Base-by-base conservation (phyloP, 768 basidiomycete genomes). In the Mycena filopes region DNA sequence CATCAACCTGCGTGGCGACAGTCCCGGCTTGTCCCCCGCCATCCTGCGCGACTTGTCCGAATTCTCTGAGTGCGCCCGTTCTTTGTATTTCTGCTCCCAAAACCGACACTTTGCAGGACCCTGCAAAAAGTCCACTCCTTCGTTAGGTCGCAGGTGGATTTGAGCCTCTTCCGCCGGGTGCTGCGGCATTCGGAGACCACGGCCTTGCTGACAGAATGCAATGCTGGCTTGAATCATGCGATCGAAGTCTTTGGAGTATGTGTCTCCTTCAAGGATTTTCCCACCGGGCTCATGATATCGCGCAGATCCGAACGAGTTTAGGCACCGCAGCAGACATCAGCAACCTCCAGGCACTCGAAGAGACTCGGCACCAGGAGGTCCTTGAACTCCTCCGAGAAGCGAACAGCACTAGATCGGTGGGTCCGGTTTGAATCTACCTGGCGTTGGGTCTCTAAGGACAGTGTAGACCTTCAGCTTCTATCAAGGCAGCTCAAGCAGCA, bases 401-500 rank as follows among this genome's bases (percentile, higher is more conserved):
- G 8, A 61, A 61, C 29, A 47, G 20, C 45, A 61, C 50, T 43
- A 28, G 7, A 61, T 54, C 60, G 23, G 60, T 47, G 25, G 47
- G 60, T n/a, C 20, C 26, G 29, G 1, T 31, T 60, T 3, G 16
- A 7, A 38, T 18, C 13, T 49, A 10, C 16, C 42, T 26, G 9
- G 18, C 38, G 12, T 2, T 12, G 29, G 12, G 29, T 36, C 8
- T 8, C n/a, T 20, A 2, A 53, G 0, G 23, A 13, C 16, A 20
- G 29, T 45, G 4, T 36, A 61, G 60, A 54, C 51, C 26, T 61
- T 61, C 26, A 61, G 43, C 9, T 28, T 61, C 2, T 29, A 47
- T 16, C 51, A 61, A 25, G 54, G 59, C 10, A 61, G 61, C n/a
- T 55, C 61, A 16, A 62, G n/a, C 26, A 55, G 61, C 38, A 55